A percentile compares a stretch with the other conserved stretches of the same genome.
Evolutionary conservation across 257 asterid genomes (phyloP).

Genomic region (Paraleonurus japonicus): DNA sequence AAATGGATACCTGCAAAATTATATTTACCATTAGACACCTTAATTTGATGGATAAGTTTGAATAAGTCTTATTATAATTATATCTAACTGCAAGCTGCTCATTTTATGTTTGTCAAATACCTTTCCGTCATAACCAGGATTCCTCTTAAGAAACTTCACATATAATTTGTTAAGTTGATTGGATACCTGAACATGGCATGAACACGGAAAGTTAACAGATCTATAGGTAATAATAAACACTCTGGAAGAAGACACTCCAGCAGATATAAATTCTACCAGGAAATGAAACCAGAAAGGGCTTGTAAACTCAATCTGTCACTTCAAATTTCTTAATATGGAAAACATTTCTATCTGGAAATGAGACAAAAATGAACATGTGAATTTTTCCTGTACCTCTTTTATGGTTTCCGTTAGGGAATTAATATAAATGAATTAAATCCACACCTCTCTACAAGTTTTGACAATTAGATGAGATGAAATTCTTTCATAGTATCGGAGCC

Average conservation of each 20-base stretch:
- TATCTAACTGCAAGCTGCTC: slow-evolving; percentile 1
- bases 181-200: slow-evolving; percentile 65
- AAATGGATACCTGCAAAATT: slow-evolving; percentile 69
- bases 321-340: not conserved
- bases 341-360: not conserved
- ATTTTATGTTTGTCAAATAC: slow-evolving; percentile 39
- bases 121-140: slow-evolving; percentile 97
- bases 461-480: too few relatives aligned
- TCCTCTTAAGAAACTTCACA: slow-evolving; percentile 88
- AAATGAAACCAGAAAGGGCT: not conserved
- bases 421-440: too few relatives aligned
- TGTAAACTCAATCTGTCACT: not conserved
- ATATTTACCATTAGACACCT: slow-evolving; percentile 13
- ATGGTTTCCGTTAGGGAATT: too few relatives aligned
- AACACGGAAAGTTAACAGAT: slow-evolving; percentile 16
- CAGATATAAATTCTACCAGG: not conserved
- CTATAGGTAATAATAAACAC: not conserved
- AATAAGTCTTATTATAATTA: not conserved
- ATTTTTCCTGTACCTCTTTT: not conserved
- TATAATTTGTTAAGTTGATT: slow-evolving; percentile 79
- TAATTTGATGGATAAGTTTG: slow-evolving; percentile 9
- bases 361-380: not conserved
- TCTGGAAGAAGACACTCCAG: slow-evolving; percentile 2
- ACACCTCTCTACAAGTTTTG: too few relatives aligned
- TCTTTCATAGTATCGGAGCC: too few relatives aligned